Conservation (phyloP, 2,329 filamentous ascomycete genomes). For the Nigrospora sphaerica region DNA sequence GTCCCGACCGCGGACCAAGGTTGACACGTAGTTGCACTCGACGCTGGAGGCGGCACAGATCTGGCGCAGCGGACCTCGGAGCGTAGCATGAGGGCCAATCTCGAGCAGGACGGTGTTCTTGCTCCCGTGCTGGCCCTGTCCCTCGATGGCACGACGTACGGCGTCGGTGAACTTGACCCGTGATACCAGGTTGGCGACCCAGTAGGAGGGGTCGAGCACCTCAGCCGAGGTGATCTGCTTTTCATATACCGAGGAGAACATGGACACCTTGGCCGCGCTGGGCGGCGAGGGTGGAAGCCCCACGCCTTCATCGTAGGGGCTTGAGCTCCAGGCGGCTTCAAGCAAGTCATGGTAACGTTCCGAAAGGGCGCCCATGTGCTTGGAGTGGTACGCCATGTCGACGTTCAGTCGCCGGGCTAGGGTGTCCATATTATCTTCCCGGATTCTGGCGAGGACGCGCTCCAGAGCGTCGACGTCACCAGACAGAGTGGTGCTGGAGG, state of each 20-base stretch:
- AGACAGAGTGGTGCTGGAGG: slow-evolving; percentile 20
- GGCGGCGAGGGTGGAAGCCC: slow-evolving; percentile 4
- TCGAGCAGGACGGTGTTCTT: slow-evolving; percentile 9
- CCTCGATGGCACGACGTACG: slow-evolving; percentile 14
- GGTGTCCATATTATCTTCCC: slow-evolving; percentile 17
- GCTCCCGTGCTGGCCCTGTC: not conserved
- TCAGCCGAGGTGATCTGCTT: slow-evolving; percentile 23
- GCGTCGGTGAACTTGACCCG: slow-evolving; percentile 26
- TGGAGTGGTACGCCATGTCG: slow-evolving; percentile 35
- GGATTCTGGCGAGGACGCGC: slow-evolving; percentile 17
- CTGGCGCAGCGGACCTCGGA: slow-evolving; percentile 13
- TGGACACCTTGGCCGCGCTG: not conserved
- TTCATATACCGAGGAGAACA: slow-evolving; percentile 5
- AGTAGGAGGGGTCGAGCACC: slow-evolving; percentile 13
- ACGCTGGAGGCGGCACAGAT: slow-evolving; percentile 2
- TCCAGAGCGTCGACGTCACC: slow-evolving; percentile 14
- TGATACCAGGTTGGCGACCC: slow-evolving; percentile 16
- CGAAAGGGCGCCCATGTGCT: slow-evolving; percentile 12
- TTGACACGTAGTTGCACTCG: not conserved
- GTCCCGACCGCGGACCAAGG: not conserved
- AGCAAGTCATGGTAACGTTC: slow-evolving; percentile 7
- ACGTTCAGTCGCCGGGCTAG: slow-evolving; percentile 27
- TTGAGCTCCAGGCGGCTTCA: not conserved
- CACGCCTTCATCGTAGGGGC: too few relatives aligned
- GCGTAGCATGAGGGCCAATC: slow-evolving; percentile 14